Conservation (phyloP, 305 asterid genomes). For the Caryopteris hybrid region DNA sequence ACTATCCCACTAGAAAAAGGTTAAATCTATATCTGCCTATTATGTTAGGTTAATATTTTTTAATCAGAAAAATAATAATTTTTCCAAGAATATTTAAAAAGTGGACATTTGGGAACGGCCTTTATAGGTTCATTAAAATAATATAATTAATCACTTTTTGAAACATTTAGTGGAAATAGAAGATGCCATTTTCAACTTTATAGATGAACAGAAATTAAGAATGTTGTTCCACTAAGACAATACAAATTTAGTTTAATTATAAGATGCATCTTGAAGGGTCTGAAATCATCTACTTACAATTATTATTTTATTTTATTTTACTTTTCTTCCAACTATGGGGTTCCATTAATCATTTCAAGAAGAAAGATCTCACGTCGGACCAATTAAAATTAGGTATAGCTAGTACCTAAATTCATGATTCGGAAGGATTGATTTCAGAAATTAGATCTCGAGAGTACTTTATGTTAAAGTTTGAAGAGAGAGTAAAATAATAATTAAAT, state of each 20-base stretch:
- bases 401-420: too few species aligned
- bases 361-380: not conserved
- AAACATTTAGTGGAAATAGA: not conserved
- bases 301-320: not conserved
- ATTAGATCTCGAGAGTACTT: too few species aligned
- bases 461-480: too few species aligned
- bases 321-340: not conserved
- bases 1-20: too few species aligned
- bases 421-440: too few species aligned
- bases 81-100: too few species aligned
- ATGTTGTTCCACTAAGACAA: slow-evolving; percentile 10
- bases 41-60: too few species aligned
- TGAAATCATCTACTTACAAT: not conserved
- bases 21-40: too few species aligned
- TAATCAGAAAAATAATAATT: too few species aligned
- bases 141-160: not conserved
- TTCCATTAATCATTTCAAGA: slow-evolving; percentile 10
- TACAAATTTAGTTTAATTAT: not conserved
- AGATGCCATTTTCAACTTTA: not conserved
- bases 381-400: too few species aligned
- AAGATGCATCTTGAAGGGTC: slow-evolving; percentile 3
- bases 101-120: not conserved
- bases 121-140: not conserved
- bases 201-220: too few species aligned
- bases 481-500: too few species aligned